phyloP scores from a whole-genome alignment of 306 rosid genomes.

The Casuarina cunninghamiana region DNA sequence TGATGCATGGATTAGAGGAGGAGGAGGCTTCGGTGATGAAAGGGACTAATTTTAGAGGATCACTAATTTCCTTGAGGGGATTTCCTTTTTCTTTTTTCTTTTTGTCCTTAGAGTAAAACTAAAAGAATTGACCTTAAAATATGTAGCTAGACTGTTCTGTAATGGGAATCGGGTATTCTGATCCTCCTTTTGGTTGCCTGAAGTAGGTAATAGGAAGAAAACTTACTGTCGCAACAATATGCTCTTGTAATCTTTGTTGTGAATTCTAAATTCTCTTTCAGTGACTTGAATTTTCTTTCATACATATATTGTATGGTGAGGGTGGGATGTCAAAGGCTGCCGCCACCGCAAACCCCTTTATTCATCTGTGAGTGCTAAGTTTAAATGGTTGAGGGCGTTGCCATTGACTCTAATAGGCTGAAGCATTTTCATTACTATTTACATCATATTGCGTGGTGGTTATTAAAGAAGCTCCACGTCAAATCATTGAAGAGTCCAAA shows the following conservation, averaged over 20 bases:
- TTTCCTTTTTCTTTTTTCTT: conserved; percentile 20
- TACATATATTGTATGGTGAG: background rate
- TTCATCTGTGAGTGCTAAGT: no score
- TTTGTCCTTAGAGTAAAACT: conserved; percentile 39
- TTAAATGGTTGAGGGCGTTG: no score
- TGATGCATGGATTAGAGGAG: conserved; percentile 20
- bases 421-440: no score
- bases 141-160: conserved; percentile 32
- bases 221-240: background rate
- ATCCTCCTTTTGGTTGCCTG: conserved; percentile 5
- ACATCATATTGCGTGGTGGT: no score
- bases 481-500: no score
- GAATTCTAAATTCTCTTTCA: background rate
- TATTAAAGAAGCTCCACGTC: no score
- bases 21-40: conserved; percentile 19
- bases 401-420: no score
- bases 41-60: conserved; percentile 48
- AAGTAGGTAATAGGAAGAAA: background rate
- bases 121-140: conserved; percentile 24
- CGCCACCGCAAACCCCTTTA: no score
- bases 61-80: conserved; percentile 32
- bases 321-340: no score
- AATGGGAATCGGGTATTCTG: conserved; percentile 14
- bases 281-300: background rate
- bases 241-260: background rate